Base-by-base conservation (phyloP, 2,329 filamentous ascomycete genomes). In the Didymosphaeria variabile region DNA sequence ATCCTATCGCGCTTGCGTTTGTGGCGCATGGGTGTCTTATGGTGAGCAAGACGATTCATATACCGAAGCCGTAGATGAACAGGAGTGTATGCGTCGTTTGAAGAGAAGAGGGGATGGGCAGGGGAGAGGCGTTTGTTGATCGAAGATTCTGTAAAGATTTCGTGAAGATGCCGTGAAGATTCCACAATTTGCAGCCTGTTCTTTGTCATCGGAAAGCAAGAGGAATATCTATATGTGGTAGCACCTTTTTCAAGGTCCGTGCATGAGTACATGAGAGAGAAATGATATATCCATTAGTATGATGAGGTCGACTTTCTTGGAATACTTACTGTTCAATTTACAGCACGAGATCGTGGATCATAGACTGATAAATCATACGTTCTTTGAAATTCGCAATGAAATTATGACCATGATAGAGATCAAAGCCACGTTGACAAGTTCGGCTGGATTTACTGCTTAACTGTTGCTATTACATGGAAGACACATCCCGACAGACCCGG, bases 1-100 rank as follows among this genome's bases (percentile, higher is more conserved):
- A 99, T 77, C 94, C 95, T 15, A 84, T 91, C 3, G 92, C 90
- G 8, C 79, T 89, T 26, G 73, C 98, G 62, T 99, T 97, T 79
- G 84, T 96, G 61, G 70, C 93, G n/a, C 93, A 97, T 77, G 95
- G 94, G 21, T 96, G 91, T 76, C 81, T 95, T 74, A 98, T 99
- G 95, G 91, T 94, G 66, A 97, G 93, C 83, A 96, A 94, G 86
- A 94, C 89, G 34, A 88, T 99, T 73, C 92, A 95, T 77, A 93
- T 99, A 68, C 95, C 95, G 17, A 99, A 99, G 87, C 93, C 86
- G 55, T 87, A 72, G 61, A 52, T 45, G 17, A 12, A n/a, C 6
- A 21, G 42, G 26, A 36, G 26, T 6, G 32, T 12, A 15, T 29
- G 36, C 15, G 17, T 12, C 29, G 9, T 0, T 17, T 40, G 46